Conservation (phyloP, 192 early-diverging fungal species). For the Coemansia umbellata region DNA sequence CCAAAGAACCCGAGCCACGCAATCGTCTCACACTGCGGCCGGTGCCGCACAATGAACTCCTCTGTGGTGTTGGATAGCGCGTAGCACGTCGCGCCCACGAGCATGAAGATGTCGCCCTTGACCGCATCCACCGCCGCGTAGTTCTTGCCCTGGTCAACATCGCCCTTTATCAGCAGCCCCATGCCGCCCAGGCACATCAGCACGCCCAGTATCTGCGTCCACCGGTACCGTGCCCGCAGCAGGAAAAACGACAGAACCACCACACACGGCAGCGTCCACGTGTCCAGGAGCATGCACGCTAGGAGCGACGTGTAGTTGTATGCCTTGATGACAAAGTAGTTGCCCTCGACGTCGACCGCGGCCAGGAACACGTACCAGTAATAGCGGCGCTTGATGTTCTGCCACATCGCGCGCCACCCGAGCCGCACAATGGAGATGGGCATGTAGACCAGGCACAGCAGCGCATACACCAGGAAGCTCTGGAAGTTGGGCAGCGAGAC, state of each 20-base stretch:
- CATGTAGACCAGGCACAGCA: slow-evolving; percentile 51
- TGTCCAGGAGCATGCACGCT: slow-evolving; percentile 73
- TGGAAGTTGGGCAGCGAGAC: slow-evolving; percentile 67
- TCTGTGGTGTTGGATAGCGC: slow-evolving; percentile 69
- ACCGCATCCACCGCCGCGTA: slow-evolving; percentile 53
- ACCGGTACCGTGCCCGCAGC: slow-evolving; percentile 59
- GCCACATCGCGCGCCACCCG: slow-evolving; percentile 36
- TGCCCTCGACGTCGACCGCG: slow-evolving; percentile 76
- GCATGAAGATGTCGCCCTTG: slow-evolving; percentile 70
- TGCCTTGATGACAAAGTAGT: slow-evolving; percentile 77
- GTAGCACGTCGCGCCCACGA: slow-evolving; percentile 71
- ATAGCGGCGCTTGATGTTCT: slow-evolving; percentile 37
- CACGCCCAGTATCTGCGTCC: slow-evolving; percentile 67
- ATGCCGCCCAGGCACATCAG: slow-evolving; percentile 65
- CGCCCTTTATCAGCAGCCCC: slow-evolving; percentile 62
- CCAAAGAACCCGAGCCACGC: slow-evolving; percentile 72
- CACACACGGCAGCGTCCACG: slow-evolving; percentile 74
- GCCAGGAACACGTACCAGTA: slow-evolving; percentile 59
- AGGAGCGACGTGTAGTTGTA: slow-evolving; percentile 72
- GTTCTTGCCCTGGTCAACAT: slow-evolving; percentile 61
- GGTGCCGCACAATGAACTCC: slow-evolving; percentile 68
- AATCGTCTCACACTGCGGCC: slow-evolving; percentile 71
- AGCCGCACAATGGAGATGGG: slow-evolving; percentile 42
- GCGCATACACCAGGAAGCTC: slow-evolving; percentile 63
- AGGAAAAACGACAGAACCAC: slow-evolving; percentile 65